These are phyloP conservation scores for Globisporangium cylindrosporum DNA, from an alignment of 352 stramenopile species.

Conservation along the genomic window DNA sequence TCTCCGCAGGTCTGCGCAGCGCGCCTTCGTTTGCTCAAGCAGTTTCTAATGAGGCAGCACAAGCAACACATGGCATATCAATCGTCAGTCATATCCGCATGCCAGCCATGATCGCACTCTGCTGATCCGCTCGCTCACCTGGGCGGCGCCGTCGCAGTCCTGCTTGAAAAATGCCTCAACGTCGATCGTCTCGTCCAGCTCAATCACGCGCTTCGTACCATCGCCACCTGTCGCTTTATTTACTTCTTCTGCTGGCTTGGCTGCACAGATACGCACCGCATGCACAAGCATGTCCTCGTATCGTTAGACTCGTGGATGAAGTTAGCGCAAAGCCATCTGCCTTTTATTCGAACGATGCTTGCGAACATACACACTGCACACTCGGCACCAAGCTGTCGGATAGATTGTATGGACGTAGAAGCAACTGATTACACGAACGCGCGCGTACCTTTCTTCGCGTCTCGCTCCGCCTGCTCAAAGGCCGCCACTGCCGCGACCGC, in stretches of 20 bases:
- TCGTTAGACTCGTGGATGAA: not conserved
- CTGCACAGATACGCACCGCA: not conserved
- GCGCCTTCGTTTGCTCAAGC: conserved; percentile 48
- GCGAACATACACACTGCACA: not conserved
- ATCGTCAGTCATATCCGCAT: not conserved
- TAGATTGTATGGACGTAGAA: not conserved
- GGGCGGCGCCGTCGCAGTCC: conserved; percentile 19
- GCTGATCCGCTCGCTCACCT: conserved; percentile 8
- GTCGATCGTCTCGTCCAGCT: conserved; percentile 21
- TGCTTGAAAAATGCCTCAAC: conserved; percentile 21
- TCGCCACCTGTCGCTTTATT: not conserved
- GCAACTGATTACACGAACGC: not conserved
- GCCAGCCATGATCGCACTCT: not conserved
- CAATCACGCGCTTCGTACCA: conserved; percentile 3
- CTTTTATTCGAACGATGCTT: not conserved
- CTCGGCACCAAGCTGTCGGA: not conserved
- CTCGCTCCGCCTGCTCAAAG: conserved; percentile 4
- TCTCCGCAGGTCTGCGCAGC: conserved; percentile 40
- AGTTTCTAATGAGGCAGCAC: conserved; percentile 36
- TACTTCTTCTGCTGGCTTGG: not conserved
- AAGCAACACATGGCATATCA: not conserved
- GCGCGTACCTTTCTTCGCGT: not conserved
- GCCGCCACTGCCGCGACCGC: conserved; percentile 1
- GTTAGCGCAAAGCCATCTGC: not conserved
- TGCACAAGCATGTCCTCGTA: not conserved